Evolutionary conservation across 2,329 filamentous ascomycete genomes (phyloP).

Genomic region (Clonostachys rhizophaga): DNA sequence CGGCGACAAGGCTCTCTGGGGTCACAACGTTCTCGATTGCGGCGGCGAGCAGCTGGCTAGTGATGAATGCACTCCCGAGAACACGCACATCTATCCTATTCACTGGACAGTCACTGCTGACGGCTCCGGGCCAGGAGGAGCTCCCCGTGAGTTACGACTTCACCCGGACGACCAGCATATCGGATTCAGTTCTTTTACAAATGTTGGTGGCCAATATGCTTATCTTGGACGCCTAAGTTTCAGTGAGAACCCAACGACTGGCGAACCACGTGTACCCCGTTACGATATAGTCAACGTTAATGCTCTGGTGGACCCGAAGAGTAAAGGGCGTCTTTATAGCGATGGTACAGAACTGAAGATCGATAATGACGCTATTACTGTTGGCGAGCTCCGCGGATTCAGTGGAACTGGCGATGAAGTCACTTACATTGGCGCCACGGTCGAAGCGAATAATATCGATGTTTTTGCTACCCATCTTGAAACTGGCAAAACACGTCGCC

Average conservation of each 20-base stretch:
- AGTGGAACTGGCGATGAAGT: slow-evolving; percentile 3
- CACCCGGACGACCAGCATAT: not conserved
- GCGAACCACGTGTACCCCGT: not conserved
- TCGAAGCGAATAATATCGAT: slow-evolving; percentile 35
- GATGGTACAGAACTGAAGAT: not conserved
- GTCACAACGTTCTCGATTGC: not conserved
- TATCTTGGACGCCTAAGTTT: not conserved
- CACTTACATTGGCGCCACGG: slow-evolving; percentile 26
- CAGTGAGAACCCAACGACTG: not conserved
- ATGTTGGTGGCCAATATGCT: not conserved
- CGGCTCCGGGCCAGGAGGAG: not conserved
- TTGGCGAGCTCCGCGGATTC: slow-evolving; percentile 38
- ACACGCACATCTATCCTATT: not conserved
- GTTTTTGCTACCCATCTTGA: slow-evolving; percentile 28
- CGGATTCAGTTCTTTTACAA: not conserved
- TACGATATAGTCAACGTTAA: not conserved
- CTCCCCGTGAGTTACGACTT: not conserved
- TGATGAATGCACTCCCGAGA: not conserved
- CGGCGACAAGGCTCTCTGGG: not conserved
- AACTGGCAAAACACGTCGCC: slow-evolving; percentile 28
- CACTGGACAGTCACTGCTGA: not conserved
- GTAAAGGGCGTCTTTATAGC: not conserved
- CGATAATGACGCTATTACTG: slow-evolving; percentile 11
- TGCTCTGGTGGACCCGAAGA: not conserved
- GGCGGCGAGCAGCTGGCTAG: not conserved